phyloP scores from a whole-genome alignment of 208 protist genomes.

The Trypanosoma mega region DNA sequence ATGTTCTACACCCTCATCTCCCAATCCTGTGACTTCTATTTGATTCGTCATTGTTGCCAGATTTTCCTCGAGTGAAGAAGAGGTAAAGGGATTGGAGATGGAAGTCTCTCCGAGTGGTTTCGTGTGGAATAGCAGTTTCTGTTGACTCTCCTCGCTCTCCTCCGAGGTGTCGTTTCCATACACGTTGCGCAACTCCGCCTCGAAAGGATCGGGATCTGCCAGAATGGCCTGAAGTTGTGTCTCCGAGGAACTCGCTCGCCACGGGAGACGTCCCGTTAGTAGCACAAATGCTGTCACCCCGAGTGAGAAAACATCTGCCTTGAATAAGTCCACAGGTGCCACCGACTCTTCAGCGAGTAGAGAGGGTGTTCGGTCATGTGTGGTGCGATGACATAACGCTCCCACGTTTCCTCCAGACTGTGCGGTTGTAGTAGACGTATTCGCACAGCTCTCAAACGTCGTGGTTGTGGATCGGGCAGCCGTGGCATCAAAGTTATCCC shows the following conservation, averaged over 20 bases:
- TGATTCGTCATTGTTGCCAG: too few species aligned
- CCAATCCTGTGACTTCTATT: too few species aligned
- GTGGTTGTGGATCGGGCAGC: too few species aligned
- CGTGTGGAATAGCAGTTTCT: not conserved
- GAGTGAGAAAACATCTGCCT: slow-evolving; percentile 64
- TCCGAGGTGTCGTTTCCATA: slow-evolving; percentile 25
- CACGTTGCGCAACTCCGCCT: slow-evolving; percentile 27
- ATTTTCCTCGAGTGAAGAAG: too few species aligned
- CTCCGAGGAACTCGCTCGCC: slow-evolving; percentile 32
- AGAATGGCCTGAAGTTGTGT: slow-evolving; percentile 54
- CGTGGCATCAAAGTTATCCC: too few species aligned
- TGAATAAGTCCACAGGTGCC: slow-evolving; percentile 53
- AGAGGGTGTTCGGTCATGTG: not conserved
- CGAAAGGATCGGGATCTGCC: slow-evolving; percentile 49
- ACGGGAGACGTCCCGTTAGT: slow-evolving; percentile 63
- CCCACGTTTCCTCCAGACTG: not conserved
- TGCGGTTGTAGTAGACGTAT: not conserved
- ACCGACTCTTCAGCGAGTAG: not conserved
- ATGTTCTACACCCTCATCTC: too few species aligned
- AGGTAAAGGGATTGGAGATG: too few species aligned
- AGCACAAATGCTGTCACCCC: slow-evolving; percentile 71
- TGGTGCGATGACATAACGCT: not conserved
- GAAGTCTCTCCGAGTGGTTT: not conserved
- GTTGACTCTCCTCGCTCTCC: not conserved
- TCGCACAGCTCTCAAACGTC: too few species aligned